Conservation (phyloP, 305 asterid genomes). For the Solanum hybrid region DNA sequence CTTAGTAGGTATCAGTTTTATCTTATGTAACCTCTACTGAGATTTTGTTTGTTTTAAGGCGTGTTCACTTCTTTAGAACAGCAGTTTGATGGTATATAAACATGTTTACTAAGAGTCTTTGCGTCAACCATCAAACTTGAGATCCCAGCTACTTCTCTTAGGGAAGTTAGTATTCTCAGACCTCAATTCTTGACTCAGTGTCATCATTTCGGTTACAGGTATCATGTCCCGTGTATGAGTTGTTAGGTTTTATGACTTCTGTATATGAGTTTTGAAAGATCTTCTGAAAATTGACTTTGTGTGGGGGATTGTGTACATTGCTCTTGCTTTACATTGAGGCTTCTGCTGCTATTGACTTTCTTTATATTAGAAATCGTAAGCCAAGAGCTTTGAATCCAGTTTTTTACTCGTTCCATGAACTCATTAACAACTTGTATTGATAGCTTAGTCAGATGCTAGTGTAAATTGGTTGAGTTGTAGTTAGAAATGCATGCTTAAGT, state of each 20-base stretch:
- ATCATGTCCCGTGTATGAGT: background rate
- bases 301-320: background rate
- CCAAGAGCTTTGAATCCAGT: background rate
- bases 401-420: background rate
- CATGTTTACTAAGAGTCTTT: background rate
- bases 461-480: background rate
- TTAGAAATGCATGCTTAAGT: background rate
- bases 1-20: background rate
- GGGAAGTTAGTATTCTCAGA: background rate
- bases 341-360: background rate
- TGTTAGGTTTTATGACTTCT: background rate
- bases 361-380: background rate
- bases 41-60: background rate
- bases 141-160: background rate
- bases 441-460: background rate
- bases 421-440: background rate
- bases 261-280: background rate
- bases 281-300: background rate
- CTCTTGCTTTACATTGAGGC: background rate
- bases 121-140: background rate
- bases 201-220: background rate
- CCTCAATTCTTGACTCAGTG: background rate
- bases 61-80: background rate
- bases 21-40: background rate
- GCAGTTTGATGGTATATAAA: background rate